Percentiles rank a stretch among this genome's conserved stretches.
These are phyloP conservation scores for Eustoma russellianum DNA, from an alignment of 257 asterid species.

Conservation along the genomic window DNA sequence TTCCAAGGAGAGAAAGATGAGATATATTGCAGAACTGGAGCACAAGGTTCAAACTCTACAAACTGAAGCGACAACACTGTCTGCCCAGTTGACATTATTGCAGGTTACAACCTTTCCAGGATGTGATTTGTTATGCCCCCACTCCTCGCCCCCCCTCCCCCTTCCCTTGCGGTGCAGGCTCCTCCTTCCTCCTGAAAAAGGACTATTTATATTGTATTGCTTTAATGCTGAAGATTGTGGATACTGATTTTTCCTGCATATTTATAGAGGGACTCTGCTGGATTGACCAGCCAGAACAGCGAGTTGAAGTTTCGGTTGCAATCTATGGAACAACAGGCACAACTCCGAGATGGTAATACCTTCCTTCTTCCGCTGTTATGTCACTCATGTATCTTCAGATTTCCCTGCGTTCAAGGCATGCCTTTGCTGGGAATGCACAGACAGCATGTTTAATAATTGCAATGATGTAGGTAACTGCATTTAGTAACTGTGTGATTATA, in stretches of 20 bases:
- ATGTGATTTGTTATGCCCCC: background rate
- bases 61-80: slow-evolving; percentile 55
- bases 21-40: slow-evolving; percentile 58
- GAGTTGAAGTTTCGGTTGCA: slow-evolving; percentile 64
- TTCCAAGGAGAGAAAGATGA: slow-evolving; percentile 64
- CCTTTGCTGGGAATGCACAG: background rate
- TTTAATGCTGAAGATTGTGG: background rate
- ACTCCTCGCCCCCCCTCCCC: background rate
- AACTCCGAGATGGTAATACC: slow-evolving; percentile 54
- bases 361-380: background rate
- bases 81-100: slow-evolving; percentile 52
- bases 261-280: slow-evolving; percentile 55
- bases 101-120: slow-evolving; percentile 27
- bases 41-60: slow-evolving; percentile 53
- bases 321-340: slow-evolving; percentile 66
- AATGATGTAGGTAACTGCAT: background rate
- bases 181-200: background rate
- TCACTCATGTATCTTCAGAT: background rate
- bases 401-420: background rate
- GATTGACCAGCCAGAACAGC: slow-evolving; percentile 46
- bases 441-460: background rate
- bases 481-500: background rate
- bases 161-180: background rate
- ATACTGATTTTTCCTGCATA: background rate
- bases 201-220: no score